Percentiles rank a stretch among this genome's conserved stretches.
These are phyloP conservation scores for Sedum album DNA, from an alignment of 164 flowering plant genomes.

Conservation along the genomic window DNA sequence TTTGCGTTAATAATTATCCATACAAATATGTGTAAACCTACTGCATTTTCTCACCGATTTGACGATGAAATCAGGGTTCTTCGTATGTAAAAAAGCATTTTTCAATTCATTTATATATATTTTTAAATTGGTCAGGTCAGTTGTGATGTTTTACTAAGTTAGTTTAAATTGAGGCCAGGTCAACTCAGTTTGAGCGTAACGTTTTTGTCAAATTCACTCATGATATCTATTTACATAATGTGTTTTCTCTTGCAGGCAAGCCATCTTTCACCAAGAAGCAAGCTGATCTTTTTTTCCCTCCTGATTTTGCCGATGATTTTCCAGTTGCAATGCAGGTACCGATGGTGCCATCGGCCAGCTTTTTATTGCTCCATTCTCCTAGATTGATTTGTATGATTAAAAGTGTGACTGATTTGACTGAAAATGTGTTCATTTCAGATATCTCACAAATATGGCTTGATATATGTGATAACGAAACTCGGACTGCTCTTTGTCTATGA, in stretches of 20 bases:
- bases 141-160: not conserved
- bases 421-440: slow-evolving; percentile 45
- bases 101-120: too few species aligned
- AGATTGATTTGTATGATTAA: not conserved
- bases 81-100: too few species aligned
- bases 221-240: not conserved
- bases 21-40: not conserved
- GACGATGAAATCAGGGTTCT: not conserved
- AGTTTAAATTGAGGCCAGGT: not conserved
- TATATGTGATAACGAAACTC: slow-evolving; percentile 96
- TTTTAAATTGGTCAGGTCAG: not conserved
- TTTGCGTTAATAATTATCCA: not conserved
- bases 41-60: not conserved
- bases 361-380: not conserved
- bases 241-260: slow-evolving; percentile 47
- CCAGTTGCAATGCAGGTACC: slow-evolving; percentile 99
- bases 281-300: slow-evolving; percentile 98
- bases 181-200: not conserved
- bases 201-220: not conserved
- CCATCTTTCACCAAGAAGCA: slow-evolving; percentile 90
- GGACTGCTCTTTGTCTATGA: slow-evolving; percentile 98
- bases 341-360: not conserved
- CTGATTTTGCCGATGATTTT: slow-evolving; percentile 98
- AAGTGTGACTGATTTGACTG: not conserved
- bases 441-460: slow-evolving; percentile 76